Conservation (phyloP, 2,329 filamentous ascomycete species). For the Sclerotinia subarctica region DNA sequence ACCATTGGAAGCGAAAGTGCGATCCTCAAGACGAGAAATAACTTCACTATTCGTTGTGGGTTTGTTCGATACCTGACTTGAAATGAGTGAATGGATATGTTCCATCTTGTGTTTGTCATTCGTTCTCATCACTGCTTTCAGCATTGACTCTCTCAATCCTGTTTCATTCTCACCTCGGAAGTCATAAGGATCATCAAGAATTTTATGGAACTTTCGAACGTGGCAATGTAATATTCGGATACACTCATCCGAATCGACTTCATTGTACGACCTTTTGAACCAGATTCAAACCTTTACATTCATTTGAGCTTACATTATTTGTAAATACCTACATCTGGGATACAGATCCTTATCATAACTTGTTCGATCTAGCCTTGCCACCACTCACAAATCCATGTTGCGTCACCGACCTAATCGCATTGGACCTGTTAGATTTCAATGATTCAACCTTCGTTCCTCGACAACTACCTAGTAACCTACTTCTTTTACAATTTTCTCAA, state of each 20-base stretch:
- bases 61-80: neutral
- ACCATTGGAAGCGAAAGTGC: constrained; percentile 27
- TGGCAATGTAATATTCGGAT: neutral
- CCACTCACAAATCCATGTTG: neutral
- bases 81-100: neutral
- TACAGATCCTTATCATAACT: neutral
- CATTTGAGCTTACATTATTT: neutral
- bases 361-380: neutral
- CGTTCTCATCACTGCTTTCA: neutral
- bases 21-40: neutral
- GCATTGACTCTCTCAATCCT: neutral
- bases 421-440: neutral
- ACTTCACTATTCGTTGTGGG: neutral
- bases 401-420: constrained; percentile 1
- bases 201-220: neutral
- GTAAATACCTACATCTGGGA: neutral
- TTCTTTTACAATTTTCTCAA: neutral
- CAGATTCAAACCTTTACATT: neutral
- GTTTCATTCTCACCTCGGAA: neutral
- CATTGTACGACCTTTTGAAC: neutral
- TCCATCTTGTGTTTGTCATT: neutral
- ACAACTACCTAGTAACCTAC: neutral
- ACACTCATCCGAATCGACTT: neutral
- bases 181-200: neutral
- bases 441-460: neutral